Evolutionary conservation across 2,329 filamentous ascomycete species (phyloP).

Genomic region (Aspergillus amoenus): DNA sequence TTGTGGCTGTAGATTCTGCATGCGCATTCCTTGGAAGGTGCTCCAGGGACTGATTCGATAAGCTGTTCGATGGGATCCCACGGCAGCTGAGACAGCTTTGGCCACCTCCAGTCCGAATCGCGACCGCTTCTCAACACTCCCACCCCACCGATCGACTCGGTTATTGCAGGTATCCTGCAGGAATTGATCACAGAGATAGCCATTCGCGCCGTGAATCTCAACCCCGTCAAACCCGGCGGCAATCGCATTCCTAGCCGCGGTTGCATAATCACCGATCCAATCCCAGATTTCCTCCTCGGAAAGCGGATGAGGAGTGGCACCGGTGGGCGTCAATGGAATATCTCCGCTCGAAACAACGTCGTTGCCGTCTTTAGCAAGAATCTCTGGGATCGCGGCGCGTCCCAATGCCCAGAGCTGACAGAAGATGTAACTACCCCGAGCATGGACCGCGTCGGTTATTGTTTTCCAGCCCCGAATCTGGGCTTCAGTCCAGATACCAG

Average conservation of each 20-base stretch:
- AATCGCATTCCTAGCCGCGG: slow-evolving; percentile 53
- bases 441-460: slow-evolving; percentile 62
- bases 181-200: slow-evolving; percentile 55
- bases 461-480: slow-evolving; percentile 60
- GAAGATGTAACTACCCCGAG: slow-evolving; percentile 59
- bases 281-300: slow-evolving; percentile 44
- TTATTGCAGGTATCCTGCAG: slow-evolving; percentile 48
- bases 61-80: slow-evolving; percentile 47
- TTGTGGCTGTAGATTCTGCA: too few relatives aligned
- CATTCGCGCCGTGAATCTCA: slow-evolving; percentile 51
- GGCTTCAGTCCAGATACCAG: slow-evolving; percentile 55
- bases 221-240: slow-evolving; percentile 55
- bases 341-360: slow-evolving; percentile 18
- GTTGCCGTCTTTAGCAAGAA: slow-evolving; percentile 11
- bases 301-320: slow-evolving; percentile 19
- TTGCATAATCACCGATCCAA: slow-evolving; percentile 43
- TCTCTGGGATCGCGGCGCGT: slow-evolving; percentile 48
- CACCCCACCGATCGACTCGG: slow-evolving; percentile 52
- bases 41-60: slow-evolving; percentile 43
- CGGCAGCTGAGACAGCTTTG: slow-evolving; percentile 39
- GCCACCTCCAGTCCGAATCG: slow-evolving; percentile 56
- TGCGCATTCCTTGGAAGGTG: too few relatives aligned
- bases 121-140: slow-evolving; percentile 51
- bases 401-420: slow-evolving; percentile 62
- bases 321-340: slow-evolving; percentile 2